These are phyloP conservation scores for Hamamelis virginiana DNA, from an alignment of 164 flowering plant species.

Conservation along the genomic window DNA sequence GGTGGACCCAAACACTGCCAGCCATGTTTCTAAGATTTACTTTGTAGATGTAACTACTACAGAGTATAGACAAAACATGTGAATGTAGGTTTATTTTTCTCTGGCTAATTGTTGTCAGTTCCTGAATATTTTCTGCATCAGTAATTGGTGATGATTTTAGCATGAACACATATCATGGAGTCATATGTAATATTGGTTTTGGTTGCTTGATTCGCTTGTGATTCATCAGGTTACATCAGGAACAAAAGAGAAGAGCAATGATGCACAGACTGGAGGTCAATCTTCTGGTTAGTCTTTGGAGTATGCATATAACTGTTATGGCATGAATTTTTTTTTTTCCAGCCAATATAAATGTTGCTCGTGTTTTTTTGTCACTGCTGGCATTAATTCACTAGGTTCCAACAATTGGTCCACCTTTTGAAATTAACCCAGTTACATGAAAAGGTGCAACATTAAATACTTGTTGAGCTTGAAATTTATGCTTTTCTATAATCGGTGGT, in stretches of 20 bases:
- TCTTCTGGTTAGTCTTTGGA: slow-evolving; percentile 53
- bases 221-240: slow-evolving; percentile 55
- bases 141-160: not conserved
- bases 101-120: too few species aligned
- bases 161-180: not conserved
- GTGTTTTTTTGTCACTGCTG: not conserved
- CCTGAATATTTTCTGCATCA: not conserved
- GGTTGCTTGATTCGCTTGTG: not conserved
- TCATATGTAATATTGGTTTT: not conserved
- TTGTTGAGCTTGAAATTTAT: not conserved
- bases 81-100: too few species aligned
- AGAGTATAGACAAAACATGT: too few species aligned
- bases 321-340: not conserved
- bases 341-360: not conserved
- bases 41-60: too few species aligned
- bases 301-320: slow-evolving; percentile 3
- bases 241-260: slow-evolving; percentile 30
- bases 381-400: not conserved
- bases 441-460: not conserved
- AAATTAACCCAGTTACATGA: not conserved
- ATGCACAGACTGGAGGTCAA: slow-evolving; percentile 36
- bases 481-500: not conserved
- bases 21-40: too few species aligned
- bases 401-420: not conserved
- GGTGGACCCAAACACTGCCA: too few species aligned